phyloP scores from a whole-genome alignment of 192 early-diverging fungal species.

The Podila horticola region DNA sequence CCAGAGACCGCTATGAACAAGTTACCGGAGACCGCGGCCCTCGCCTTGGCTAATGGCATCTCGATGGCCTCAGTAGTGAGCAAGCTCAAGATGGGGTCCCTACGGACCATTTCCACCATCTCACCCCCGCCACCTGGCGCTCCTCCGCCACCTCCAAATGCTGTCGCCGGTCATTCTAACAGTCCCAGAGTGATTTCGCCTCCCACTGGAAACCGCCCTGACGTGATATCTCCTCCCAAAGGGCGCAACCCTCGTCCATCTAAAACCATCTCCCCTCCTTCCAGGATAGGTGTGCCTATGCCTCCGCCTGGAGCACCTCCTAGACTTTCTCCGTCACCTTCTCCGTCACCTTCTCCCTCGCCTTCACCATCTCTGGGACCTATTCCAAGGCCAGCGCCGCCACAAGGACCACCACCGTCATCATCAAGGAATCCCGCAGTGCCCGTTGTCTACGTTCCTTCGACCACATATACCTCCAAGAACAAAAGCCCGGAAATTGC shows the following conservation, averaged over 20 bases:
- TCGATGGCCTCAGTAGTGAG: conserved; percentile 32
- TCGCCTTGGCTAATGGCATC: conserved; percentile 15
- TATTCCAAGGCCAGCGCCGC: conserved; percentile 18
- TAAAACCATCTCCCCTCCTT: conserved; percentile 38
- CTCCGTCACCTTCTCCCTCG: conserved; percentile 4
- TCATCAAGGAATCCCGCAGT: conserved; percentile 4
- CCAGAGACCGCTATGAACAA: conserved; percentile 15
- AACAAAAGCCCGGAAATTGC: background rate
- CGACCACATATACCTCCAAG: conserved; percentile 8
- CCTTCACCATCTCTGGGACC: conserved; percentile 23
- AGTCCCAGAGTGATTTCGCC: conserved; percentile 41
- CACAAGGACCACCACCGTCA: conserved; percentile 27
- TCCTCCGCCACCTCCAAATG: conserved; percentile 34
- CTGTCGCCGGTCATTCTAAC: conserved; percentile 47
- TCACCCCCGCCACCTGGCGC: conserved; percentile 42
- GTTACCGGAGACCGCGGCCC: conserved; percentile 27
- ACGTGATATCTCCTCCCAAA: conserved; percentile 14
- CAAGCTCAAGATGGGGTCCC: conserved; percentile 21
- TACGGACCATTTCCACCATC: conserved; percentile 42
- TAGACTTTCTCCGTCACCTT: background rate
- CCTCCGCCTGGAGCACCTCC: conserved; percentile 3
- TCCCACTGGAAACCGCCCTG: conserved; percentile 6
- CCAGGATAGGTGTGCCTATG: conserved; percentile 1
- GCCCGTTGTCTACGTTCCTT: conserved; percentile 1
- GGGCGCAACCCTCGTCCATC: conserved; percentile 15